Conservation (phyloP, 2,329 filamentous ascomycete genomes). For the Paracamarosporium sp. region DNA sequence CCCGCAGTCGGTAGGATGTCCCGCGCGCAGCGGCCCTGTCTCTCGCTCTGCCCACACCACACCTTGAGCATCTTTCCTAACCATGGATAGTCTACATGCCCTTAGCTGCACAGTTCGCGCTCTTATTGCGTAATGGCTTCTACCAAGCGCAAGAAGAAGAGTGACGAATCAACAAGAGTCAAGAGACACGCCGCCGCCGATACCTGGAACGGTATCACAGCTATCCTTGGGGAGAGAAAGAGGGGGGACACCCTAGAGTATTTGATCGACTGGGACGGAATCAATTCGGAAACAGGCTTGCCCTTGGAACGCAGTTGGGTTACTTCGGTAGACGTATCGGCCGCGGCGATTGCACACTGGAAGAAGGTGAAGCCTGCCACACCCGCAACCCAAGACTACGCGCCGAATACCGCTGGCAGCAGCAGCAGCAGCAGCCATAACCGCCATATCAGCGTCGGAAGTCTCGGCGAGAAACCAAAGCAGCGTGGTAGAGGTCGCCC, state of each 20-base stretch:
- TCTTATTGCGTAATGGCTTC: conserved; percentile 1
- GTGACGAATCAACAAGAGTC: neutral
- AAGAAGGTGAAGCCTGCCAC: neutral
- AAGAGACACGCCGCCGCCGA: neutral
- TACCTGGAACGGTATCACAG: neutral
- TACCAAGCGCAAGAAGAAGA: neutral
- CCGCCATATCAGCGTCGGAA: no score
- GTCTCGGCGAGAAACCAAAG: no score
- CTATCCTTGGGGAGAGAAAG: neutral
- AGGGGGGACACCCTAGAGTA: neutral
- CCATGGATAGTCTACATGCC: neutral
- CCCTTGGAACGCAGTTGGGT: neutral
- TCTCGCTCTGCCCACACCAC: neutral
- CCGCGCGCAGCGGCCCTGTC: neutral
- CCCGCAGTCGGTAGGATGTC: neutral
- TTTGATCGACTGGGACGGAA: neutral
- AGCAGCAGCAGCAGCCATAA: neutral
- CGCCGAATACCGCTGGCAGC: neutral
- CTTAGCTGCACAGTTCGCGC: neutral
- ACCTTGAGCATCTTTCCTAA: neutral
- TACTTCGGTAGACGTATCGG: neutral
- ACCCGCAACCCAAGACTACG: neutral
- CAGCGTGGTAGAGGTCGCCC: neutral
- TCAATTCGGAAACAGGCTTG: neutral
- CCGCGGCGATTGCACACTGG: neutral